Percentiles rank a stretch among this genome's conserved stretches.
Conservation (phyloP, 140 eudicot species). For the Cichorium intybus region DNA sequence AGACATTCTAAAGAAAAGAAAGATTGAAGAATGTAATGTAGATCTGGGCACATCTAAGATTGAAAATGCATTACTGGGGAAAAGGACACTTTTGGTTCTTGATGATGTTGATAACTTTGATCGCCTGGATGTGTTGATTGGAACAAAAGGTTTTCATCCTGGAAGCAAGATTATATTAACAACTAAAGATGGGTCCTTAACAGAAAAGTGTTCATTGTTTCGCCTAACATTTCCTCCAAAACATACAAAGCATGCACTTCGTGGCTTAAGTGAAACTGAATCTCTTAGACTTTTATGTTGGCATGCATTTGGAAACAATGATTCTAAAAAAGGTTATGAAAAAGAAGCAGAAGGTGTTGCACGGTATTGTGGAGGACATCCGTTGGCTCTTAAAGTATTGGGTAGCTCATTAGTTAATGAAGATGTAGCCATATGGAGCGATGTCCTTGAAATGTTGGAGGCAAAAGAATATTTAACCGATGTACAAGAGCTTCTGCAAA, state of each 20-base stretch:
- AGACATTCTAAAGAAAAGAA: too few species aligned
- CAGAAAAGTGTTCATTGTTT: neutral
- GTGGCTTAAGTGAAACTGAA: neutral
- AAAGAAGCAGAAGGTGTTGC: neutral
- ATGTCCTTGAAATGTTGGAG: neutral
- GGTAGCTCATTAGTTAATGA: neutral
- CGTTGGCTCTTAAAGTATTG: constrained; percentile 6
- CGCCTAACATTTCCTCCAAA: neutral
- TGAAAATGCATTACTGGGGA: neutral
- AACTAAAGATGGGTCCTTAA: neutral
- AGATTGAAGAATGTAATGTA: too few species aligned
- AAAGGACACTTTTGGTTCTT: neutral
- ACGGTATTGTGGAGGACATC: too few species aligned
- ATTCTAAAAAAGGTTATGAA: neutral
- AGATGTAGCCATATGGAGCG: neutral
- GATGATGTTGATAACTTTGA: constrained; percentile 1
- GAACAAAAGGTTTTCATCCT: too few species aligned
- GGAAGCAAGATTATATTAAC: constrained; percentile 12
- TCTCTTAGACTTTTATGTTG: constrained; percentile 2
- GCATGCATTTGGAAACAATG: constrained; percentile 6
- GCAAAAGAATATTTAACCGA: neutral
- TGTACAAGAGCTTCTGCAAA: neutral
- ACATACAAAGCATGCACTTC: neutral
- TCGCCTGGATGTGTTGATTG: too few species aligned
- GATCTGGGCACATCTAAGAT: neutral